phyloP scores from a whole-genome alignment of 164 flowering plant species.

The Brasenia schreberi region DNA sequence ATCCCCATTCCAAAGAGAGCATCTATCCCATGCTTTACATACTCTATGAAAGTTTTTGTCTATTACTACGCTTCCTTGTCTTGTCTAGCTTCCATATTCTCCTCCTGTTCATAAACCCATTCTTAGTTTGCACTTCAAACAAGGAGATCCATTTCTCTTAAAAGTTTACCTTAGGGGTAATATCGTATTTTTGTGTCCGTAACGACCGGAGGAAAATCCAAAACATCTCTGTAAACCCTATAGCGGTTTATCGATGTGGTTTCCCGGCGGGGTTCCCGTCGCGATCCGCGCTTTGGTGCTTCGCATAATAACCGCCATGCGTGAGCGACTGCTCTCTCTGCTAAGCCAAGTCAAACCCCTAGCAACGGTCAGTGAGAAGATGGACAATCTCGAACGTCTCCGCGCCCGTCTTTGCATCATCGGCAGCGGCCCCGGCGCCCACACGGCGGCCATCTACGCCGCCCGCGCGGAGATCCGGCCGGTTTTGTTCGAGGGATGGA shows the following conservation, averaged over 20 bases:
- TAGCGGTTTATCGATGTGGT: background rate
- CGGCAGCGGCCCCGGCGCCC: constrained; percentile 95
- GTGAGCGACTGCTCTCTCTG: constrained; percentile 1
- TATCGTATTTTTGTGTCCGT: too few relatives aligned
- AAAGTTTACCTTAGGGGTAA: too few relatives aligned
- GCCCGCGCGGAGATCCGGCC: constrained; percentile 91
- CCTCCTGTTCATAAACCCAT: too few relatives aligned
- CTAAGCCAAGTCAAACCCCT: constrained; percentile 1
- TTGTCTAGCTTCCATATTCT: too few relatives aligned
- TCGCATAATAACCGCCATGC: constrained; percentile 2
- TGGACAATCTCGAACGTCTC: constrained; percentile 27
- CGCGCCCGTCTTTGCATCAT: constrained; percentile 73
- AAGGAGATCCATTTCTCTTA: too few relatives aligned
- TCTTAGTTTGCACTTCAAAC: too few relatives aligned
- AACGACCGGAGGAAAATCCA: too few relatives aligned
- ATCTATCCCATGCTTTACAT: too few relatives aligned
- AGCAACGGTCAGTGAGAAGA: constrained; percentile 9
- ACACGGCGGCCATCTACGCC: constrained; percentile 94
- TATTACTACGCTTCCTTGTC: too few relatives aligned
- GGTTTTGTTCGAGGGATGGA: constrained; percentile 86
- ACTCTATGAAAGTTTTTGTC: too few relatives aligned
- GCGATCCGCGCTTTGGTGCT: background rate
- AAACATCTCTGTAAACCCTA: too few relatives aligned
- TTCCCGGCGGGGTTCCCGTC: background rate
- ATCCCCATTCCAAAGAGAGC: too few relatives aligned